These are phyloP conservation scores for Solanum bulbocastanum DNA, from an alignment of 257 asterid genomes.

Conservation along the genomic window DNA sequence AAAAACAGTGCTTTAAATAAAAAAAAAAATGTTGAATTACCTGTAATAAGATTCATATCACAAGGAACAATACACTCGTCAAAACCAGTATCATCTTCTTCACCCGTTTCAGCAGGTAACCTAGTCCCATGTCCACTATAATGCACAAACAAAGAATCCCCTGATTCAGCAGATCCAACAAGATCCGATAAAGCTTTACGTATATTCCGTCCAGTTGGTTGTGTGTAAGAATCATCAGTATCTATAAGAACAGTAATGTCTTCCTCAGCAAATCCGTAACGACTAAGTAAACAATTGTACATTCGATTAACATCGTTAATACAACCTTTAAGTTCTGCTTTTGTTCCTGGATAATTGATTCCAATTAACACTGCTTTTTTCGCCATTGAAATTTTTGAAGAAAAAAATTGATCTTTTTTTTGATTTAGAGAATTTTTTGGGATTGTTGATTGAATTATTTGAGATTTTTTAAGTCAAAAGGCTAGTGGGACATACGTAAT, in stretches of 20 bases:
- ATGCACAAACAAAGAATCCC: constrained; percentile 79
- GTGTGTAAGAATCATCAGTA: constrained; percentile 57
- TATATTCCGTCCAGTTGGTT: constrained; percentile 84
- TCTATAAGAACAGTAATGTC: constrained; percentile 70
- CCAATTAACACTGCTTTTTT: constrained; percentile 86
- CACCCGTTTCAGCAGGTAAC: constrained; percentile 96
- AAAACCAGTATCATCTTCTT: constrained; percentile 92
- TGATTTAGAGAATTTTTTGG: background rate
- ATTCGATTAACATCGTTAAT: constrained; percentile 82
- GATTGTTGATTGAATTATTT: background rate
- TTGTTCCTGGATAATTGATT: constrained; percentile 78
- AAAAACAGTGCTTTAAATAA: background rate
- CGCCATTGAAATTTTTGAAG: constrained; percentile 34
- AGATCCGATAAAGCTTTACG: constrained; percentile 67
- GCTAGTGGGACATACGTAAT: background rate
- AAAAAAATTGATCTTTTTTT: background rate
- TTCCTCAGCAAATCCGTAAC: constrained; percentile 75
- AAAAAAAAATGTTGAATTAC: constrained; percentile 7
- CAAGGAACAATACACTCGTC: constrained; percentile 94
- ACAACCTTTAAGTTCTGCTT: constrained; percentile 91
- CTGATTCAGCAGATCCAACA: constrained; percentile 46
- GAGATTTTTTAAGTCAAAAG: background rate
- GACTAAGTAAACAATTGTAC: constrained; percentile 53
- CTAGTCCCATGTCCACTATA: constrained; percentile 98
- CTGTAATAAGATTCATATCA: constrained; percentile 90